Evolutionary conservation across 805 yeast genomes (phyloP).

Genomic region (Candida anglica): DNA sequence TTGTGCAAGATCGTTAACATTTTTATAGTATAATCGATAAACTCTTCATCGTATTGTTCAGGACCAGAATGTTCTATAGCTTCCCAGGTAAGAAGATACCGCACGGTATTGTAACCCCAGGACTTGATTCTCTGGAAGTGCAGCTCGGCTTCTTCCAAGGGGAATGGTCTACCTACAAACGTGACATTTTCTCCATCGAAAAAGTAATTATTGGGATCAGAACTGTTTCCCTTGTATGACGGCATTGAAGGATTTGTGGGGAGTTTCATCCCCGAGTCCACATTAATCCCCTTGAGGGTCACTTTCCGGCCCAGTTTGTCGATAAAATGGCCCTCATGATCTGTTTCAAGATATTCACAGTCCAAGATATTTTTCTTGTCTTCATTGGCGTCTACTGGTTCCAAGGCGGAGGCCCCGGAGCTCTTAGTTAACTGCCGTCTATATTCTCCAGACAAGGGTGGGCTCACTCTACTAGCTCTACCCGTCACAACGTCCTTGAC

Average conservation of each 20-base stretch:
- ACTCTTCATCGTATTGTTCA: slow-evolving; percentile 73
- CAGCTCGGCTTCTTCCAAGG: slow-evolving; percentile 62
- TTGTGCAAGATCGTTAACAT: slow-evolving; percentile 53
- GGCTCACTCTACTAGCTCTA: no score
- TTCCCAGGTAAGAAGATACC: slow-evolving; percentile 87
- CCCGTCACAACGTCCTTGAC: no score
- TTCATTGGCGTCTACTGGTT: neutral
- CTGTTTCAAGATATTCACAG: slow-evolving; percentile 17
- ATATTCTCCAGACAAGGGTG: no score
- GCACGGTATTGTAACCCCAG: slow-evolving; percentile 77
- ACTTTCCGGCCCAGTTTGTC: slow-evolving; percentile 53
- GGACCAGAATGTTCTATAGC: slow-evolving; percentile 90
- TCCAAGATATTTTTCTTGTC: slow-evolving; percentile 9
- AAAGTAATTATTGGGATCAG: slow-evolving; percentile 41
- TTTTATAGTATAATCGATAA: slow-evolving; percentile 63
- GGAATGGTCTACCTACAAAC: slow-evolving; percentile 82
- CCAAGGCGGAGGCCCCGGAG: no score
- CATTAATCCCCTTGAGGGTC: slow-evolving; percentile 72
- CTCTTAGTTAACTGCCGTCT: no score
- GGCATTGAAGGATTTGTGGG: slow-evolving; percentile 57
- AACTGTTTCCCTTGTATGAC: slow-evolving; percentile 35
- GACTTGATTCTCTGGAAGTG: slow-evolving; percentile 70
- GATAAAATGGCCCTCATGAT: slow-evolving; percentile 51
- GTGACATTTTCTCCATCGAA: slow-evolving; percentile 71
- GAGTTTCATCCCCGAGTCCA: slow-evolving; percentile 70